These are phyloP conservation scores for Penicillium sp. DNA, from an alignment of 2,329 filamentous ascomycete genomes.

Conservation along the genomic window DNA sequence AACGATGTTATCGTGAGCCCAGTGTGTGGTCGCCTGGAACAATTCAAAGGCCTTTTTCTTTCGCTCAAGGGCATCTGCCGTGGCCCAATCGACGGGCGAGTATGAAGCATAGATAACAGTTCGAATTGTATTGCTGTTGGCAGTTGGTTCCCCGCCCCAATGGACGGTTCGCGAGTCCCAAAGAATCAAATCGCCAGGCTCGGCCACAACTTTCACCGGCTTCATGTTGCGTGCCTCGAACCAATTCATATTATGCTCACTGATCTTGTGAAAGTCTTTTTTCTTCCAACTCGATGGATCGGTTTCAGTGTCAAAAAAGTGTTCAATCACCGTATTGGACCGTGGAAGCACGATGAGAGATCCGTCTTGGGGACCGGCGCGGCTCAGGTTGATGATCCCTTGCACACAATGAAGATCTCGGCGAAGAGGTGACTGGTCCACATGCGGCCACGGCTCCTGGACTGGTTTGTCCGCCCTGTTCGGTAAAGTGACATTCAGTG, in stretches of 20 bases:
- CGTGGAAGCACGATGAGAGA: slow-evolving; percentile 18
- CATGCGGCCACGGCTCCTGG: slow-evolving; percentile 30
- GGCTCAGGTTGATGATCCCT: slow-evolving; percentile 23
- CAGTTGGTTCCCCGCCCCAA: slow-evolving; percentile 23
- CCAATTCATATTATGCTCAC: slow-evolving; percentile 32
- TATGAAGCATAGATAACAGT: slow-evolving; percentile 27
- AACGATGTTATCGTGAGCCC: slow-evolving; percentile 22
- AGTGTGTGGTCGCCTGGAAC: slow-evolving; percentile 19
- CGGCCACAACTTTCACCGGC: slow-evolving; percentile 40
- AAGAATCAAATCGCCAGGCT: slow-evolving; percentile 48
- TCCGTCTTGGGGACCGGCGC: slow-evolving; percentile 23
- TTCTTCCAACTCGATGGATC: slow-evolving; percentile 15
- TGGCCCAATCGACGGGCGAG: slow-evolving; percentile 14
- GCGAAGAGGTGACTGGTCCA: slow-evolving; percentile 32
- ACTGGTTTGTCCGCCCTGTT: slow-evolving; percentile 18
- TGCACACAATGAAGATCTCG: slow-evolving; percentile 32
- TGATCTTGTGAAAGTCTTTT: slow-evolving; percentile 27
- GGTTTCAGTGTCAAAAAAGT: slow-evolving; percentile 35
- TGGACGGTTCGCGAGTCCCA: slow-evolving; percentile 40
- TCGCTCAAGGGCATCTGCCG: neutral
- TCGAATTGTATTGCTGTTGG: slow-evolving; percentile 20
- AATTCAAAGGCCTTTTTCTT: slow-evolving; percentile 8
- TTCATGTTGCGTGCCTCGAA: slow-evolving; percentile 27
- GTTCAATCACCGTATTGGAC: slow-evolving; percentile 28
- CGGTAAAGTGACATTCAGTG: slow-evolving; percentile 22